Evolutionary conservation across 257 asterid species (phyloP), one percentile per base, ranked within the genome.

Genomic region (Catharanthus roseus): DNA sequence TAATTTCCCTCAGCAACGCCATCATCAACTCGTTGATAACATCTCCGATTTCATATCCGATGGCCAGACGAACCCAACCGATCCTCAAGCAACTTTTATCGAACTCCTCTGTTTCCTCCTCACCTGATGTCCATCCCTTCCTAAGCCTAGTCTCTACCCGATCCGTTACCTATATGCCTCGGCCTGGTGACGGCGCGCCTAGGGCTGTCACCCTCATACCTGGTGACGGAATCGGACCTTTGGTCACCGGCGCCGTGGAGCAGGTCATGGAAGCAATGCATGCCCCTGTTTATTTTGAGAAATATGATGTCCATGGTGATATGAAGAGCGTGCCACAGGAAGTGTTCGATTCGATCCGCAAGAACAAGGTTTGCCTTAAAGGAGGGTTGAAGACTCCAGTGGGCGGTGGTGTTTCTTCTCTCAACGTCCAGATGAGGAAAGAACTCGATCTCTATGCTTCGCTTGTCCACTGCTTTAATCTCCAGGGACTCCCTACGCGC

Each of bases 191-290:
- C 50, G 98, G 98, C 18, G 77, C 88, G 16, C 96, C 97, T 10
- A 86, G 96, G 7, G 73, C 91, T 23, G 96, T 91, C 6, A 95
- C 99, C 1, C 86, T 95, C 31, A 89, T 95, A 29, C 95, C 97
- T 2, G 99, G 99, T 0, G 97, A 95, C 70, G 99, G 99, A 24
- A 87, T 95, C 58, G 99, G 99, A 0, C 97, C 99, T 16, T 86
- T 89, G 18, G 97, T 95, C 10, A 91, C 97, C 11, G 97, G 93
- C 41, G 96, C 97, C 5, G 99, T 91, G 66, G 96, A 89, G 83
- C 99, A 91, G 83, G 90, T 91, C 15, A 93, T 93, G 97, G 97
- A 86, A 65, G 96, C 96, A 69, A 88, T 91, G 96, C 96, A 93
- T 89, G 96, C 99, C 29, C 97, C 96, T 13, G 90, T 91, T 0